Conservation (phyloP, 192 early-diverging fungal genomes). For the Rhizoclosmatium globosum region DNA sequence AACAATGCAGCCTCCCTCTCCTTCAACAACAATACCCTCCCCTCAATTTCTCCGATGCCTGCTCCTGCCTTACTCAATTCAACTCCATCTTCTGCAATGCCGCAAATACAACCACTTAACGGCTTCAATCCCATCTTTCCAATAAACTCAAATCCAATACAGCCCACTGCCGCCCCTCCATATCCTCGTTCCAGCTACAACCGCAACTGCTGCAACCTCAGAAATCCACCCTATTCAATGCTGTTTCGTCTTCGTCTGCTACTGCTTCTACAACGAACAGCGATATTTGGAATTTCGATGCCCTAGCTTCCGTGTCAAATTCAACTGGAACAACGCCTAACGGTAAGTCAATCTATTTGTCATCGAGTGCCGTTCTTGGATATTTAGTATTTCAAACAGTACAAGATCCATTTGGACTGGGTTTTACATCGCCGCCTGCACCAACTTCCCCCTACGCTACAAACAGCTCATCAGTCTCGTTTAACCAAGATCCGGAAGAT, state of each 20-base stretch:
- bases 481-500: background rate
- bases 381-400: background rate
- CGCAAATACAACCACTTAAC: background rate
- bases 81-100: background rate
- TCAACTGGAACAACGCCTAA: background rate
- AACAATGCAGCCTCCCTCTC: background rate
- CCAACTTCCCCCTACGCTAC: background rate
- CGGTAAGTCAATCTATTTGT: background rate
- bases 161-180: background rate
- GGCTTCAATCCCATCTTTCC: background rate
- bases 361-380: background rate
- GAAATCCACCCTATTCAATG: background rate
- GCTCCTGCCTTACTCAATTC: background rate
- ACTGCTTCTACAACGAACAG: background rate
- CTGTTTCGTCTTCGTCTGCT: background rate
- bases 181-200: background rate
- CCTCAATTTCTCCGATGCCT: background rate
- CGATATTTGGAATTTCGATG: conserved; percentile 36
- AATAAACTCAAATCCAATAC: background rate
- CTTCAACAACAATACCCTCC: background rate
- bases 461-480: background rate
- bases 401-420: conserved; percentile 21
- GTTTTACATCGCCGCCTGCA: background rate
- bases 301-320: background rate
- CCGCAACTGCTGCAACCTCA: background rate